A percentile compares a stretch with the other conserved stretches of the same genome.
These are phyloP conservation scores for Euphorbia pulcherrima DNA, from an alignment of 345 rosid genomes.

Conservation along the genomic window DNA sequence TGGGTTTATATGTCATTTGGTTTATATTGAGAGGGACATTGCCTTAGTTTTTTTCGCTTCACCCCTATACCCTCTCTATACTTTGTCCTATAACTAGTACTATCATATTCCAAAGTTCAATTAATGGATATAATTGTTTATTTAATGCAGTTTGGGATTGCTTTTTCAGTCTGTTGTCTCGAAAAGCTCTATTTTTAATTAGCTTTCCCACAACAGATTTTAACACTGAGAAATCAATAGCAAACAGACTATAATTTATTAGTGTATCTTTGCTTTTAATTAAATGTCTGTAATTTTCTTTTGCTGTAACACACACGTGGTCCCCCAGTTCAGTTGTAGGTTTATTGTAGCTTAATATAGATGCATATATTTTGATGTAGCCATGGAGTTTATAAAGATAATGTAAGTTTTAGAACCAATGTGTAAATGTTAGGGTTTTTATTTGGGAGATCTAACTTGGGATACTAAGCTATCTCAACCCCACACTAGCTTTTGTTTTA, in stretches of 20 bases:
- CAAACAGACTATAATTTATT: too few relatives aligned
- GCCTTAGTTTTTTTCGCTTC: conserved; percentile 32
- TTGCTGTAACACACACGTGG: conserved; percentile 25
- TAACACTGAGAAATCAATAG: too few relatives aligned
- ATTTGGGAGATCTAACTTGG: conserved; percentile 47
- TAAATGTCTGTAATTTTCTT: background rate
- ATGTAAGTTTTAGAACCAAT: conserved; percentile 72
- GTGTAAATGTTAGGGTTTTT: conserved; percentile 49
- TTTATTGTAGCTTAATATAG: background rate
- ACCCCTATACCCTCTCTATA: conserved; percentile 34
- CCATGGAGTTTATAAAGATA: too few relatives aligned
- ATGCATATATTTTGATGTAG: too few relatives aligned
- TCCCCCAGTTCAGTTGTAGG: conserved; percentile 24
- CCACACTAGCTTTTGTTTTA: conserved; percentile 23
- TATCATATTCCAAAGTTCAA: too few relatives aligned
- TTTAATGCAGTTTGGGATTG: too few relatives aligned
- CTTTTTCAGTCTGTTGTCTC: too few relatives aligned
- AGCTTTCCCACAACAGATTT: too few relatives aligned
- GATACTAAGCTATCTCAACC: conserved; percentile 23
- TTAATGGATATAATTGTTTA: too few relatives aligned
- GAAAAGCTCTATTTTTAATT: too few relatives aligned
- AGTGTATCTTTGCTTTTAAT: too few relatives aligned
- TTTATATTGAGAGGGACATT: conserved; percentile 46
- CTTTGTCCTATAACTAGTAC: conserved; percentile 39
- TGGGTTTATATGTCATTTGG: conserved; percentile 26